Base-by-base conservation (phyloP, 768 basidiomycete species). In the Hericium coralloides region DNA sequence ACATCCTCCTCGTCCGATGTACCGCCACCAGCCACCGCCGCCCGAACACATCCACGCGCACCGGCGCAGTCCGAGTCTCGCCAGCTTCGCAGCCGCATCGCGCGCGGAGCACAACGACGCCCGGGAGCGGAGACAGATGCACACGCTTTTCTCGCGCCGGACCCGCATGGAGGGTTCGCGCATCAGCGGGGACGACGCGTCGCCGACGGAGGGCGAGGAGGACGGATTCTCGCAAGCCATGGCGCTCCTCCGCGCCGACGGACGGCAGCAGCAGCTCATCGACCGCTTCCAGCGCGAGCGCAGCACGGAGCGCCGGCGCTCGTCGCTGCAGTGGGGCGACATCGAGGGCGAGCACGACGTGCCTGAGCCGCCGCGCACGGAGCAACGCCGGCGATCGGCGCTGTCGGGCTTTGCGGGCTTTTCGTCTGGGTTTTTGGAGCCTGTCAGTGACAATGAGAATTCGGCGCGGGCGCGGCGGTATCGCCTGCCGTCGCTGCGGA, bases 201-300 rank as follows among this genome's bases (percentile, higher is more conserved):
- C 48, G 23, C 48, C 20, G 5, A 15, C 14, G 14, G 38, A 23
- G 14, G 63, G 62, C 18, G 60, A 57, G 38, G 62, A 58, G 17
- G 67, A 69, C 4, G 68, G 70, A 17, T 66, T 73, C 31, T 59
- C 53, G 47, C 63, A 67, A 23, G 68, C 68, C 12, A 66, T 74
- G 18, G 68, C 72, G 17, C 65, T 70, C 12, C 61, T 76, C 18
- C 67, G 71, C 31, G 64, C 61, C 4, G 71, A 73, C 49, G 69
- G 68, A 1, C 72, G 74, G 38, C 68, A 72, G 0, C 64, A 68
- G 17, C 72, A 72, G 48, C 48, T 71, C 15, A 64, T 69, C 18
- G 59, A 63, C 10, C 68, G 66, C 18, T 66, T 57, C 49, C 70
- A 66, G 20, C 61, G 61, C 50, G 67, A 66, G n/a, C 58, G 58